Evolutionary conservation across 768 basidiomycete genomes (phyloP).

Genomic region (Mycena sanguinolenta): DNA sequence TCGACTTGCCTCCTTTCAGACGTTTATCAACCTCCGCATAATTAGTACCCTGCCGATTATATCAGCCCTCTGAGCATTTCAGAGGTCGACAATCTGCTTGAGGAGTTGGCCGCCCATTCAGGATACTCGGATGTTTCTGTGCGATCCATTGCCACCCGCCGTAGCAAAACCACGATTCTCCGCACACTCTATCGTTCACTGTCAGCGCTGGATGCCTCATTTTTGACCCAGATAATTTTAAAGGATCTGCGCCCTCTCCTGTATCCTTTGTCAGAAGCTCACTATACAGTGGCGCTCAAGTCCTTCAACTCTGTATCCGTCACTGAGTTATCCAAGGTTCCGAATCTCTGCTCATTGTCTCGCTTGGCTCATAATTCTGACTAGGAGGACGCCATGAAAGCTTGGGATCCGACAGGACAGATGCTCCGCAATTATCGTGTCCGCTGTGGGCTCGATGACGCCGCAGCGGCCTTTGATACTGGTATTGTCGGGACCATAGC

Average conservation of each 20-base stretch:
- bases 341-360: not conserved
- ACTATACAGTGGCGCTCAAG: conserved; percentile 64
- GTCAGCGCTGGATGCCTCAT: conserved; percentile 72
- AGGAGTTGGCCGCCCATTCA: conserved; percentile 80
- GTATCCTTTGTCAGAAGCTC: conserved; percentile 70
- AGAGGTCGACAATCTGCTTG: conserved; percentile 76
- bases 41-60: conserved; percentile 18
- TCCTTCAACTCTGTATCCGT: conserved; percentile 71
- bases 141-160: conserved; percentile 44
- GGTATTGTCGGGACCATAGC: conserved; percentile 43
- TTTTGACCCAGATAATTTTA: conserved; percentile 89
- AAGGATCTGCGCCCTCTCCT: conserved; percentile 87
- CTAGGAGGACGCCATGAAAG: conserved; percentile 71
- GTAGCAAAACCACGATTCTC: conserved; percentile 57
- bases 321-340: conserved; percentile 61
- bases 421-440: conserved; percentile 68
- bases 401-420: conserved; percentile 74
- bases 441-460: conserved; percentile 71
- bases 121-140: conserved; percentile 69
- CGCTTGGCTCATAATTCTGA: not conserved
- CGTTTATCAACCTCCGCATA: not conserved
- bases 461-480: conserved; percentile 59
- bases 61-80: conserved; percentile 55
- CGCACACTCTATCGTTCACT: conserved; percentile 71
- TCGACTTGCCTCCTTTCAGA: conserved; percentile 5